Base-by-base conservation (phyloP, 2,329 filamentous ascomycete genomes). In the Talaromyces verruculosus region DNA sequence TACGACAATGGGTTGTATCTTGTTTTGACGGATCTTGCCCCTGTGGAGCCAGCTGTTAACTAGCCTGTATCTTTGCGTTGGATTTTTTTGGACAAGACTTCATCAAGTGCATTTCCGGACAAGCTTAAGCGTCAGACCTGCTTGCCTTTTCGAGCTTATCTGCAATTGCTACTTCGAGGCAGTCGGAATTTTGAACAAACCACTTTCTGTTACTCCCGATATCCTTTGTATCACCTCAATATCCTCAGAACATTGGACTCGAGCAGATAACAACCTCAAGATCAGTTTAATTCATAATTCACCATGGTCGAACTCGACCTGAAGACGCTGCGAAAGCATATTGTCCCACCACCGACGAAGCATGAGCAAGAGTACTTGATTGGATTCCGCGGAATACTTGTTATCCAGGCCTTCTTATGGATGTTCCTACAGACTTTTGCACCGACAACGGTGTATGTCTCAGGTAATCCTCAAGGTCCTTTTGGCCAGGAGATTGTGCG, bases 371-470 rank as follows among this genome's bases (percentile, higher is more conserved):
- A 59, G 15, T 66, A 66, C 15, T 57, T 66, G 35, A 47, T 63
- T 55, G 65, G 65, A n/a, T 66, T 66, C 28, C 65, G 65, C 41
- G 65, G 65, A 25, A 68, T 82, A n/a, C 69, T 83, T 19, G 77
- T 78, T 6, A 68, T 83, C 13, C 72, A 80, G 67, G 76, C 77
- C 11, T 81, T 83, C 59, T 67, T 82, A 49, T 83, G 80, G 72
- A 72, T 78, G 49, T 84, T 82, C 69, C 78, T 84, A 53, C 73
- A 77, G 53, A 77, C 76, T 1, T 83, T 83, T 68, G 75, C 80
- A 19, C 82, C 82, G 15, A 73, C 75, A 8, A 72, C 81, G 10
- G 79, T 81, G 4, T 73, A 72, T 33, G 75, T 74, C 59, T 77
- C 76, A 2, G 75, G 78, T 60, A 68, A 72, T 10, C 61, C 73